Evolutionary conservation across 2,329 filamentous ascomycete species (phyloP).

Genomic region (Chrysoporthe deuterocubensis): DNA sequence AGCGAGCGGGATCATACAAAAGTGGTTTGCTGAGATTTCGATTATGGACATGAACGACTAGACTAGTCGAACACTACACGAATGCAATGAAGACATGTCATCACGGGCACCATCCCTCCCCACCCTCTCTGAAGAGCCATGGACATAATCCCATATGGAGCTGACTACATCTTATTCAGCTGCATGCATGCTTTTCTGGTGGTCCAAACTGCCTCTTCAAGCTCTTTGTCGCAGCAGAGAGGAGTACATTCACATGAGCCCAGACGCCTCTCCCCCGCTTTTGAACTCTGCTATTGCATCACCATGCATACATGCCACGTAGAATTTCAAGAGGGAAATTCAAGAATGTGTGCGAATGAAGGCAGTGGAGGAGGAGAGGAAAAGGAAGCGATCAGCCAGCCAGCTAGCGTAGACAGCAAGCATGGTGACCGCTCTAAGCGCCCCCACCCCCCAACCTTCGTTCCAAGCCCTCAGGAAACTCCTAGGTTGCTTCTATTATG

Average conservation of each 20-base stretch:
- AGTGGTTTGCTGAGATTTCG: neutral
- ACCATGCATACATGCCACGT: neutral
- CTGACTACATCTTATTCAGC: neutral
- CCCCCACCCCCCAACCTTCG: too few relatives aligned
- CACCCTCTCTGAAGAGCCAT: neutral
- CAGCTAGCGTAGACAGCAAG: too few relatives aligned
- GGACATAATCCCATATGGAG: neutral
- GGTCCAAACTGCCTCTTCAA: neutral
- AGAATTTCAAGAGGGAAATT: neutral
- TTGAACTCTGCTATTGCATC: neutral
- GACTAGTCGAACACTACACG: slow-evolving; percentile 6
- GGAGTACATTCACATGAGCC: neutral
- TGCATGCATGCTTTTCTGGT: neutral
- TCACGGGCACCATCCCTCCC: neutral
- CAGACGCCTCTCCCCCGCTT: neutral
- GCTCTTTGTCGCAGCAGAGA: neutral
- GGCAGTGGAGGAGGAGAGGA: too few relatives aligned
- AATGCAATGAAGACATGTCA: slow-evolving; percentile 1
- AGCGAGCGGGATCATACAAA: slow-evolving; percentile 23
- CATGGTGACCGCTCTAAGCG: too few relatives aligned
- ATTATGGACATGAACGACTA: slow-evolving; percentile 1
- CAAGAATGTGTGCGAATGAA: too few relatives aligned
- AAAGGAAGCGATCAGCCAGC: too few relatives aligned
- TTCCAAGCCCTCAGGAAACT: too few relatives aligned
- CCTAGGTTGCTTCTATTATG: too few relatives aligned